Conservation (phyloP, 1,284 basidiomycete species). For the Heterobasidion occidentale region DNA sequence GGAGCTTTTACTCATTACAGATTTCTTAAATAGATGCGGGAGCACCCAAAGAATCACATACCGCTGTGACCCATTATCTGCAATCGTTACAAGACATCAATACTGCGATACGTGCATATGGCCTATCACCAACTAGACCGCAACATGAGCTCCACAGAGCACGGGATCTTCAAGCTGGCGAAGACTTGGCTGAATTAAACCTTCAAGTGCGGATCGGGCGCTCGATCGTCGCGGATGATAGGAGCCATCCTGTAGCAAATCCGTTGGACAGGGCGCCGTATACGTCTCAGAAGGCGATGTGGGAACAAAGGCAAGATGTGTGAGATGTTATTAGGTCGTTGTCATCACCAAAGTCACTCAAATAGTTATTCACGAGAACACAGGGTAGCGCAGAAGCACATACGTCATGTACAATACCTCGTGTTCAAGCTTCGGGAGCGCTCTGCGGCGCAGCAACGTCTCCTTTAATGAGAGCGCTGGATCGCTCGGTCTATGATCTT, state of each 20-base stretch:
- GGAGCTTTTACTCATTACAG: background rate
- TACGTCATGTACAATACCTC: no score
- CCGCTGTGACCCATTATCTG: background rate
- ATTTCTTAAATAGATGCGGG: background rate
- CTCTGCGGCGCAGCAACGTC: no score
- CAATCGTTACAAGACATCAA: background rate
- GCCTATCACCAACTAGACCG: background rate
- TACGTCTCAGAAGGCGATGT: background rate
- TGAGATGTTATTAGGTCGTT: background rate
- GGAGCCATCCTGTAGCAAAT: background rate
- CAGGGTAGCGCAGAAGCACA: no score
- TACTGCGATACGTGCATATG: background rate
- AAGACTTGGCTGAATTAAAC: background rate
- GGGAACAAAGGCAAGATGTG: background rate
- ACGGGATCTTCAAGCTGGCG: background rate
- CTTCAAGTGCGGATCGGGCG: constrained; percentile 4
- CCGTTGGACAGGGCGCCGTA: background rate
- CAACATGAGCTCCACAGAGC: background rate
- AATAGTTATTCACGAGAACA: no score
- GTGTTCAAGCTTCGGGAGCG: no score
- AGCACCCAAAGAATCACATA: background rate
- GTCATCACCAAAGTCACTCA: no score
- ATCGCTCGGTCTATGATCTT: no score
- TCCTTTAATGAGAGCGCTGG: no score
- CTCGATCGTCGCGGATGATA: background rate